A percentile compares a stretch with the other conserved stretches of the same genome.
phyloP scores from a whole-genome alignment of 2,329 filamentous ascomycete species.

The Colletotrichum camelliae region DNA sequence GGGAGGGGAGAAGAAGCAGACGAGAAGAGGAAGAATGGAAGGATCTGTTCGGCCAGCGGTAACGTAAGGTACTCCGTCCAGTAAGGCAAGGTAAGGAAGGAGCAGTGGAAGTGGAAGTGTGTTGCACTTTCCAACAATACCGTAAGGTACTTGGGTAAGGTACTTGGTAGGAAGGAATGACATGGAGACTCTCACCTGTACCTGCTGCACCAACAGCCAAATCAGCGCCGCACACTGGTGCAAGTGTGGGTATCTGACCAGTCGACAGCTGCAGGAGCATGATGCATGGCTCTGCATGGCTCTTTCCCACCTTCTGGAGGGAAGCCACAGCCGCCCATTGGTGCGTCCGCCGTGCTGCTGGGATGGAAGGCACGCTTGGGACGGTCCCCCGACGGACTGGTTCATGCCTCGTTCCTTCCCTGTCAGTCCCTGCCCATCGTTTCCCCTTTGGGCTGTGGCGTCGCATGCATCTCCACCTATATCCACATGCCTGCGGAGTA shows the following conservation, averaged over 20 bases:
- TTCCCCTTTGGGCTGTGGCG: background rate
- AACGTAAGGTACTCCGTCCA: background rate
- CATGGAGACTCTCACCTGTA: background rate
- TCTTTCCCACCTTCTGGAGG: background rate
- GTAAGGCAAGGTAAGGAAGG: background rate
- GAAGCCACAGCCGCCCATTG: background rate
- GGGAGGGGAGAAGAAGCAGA: background rate
- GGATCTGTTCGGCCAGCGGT: background rate
- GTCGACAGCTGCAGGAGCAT: background rate
- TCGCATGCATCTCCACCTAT: background rate
- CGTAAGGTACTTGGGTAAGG: background rate
- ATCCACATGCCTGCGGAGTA: background rate
- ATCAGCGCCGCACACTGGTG: background rate
- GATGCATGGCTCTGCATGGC: background rate
- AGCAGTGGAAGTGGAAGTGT: background rate
- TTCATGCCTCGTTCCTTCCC: constrained; percentile 2
- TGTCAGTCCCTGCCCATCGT: constrained; percentile 8
- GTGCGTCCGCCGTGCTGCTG: background rate
- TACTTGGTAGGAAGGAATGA: background rate
- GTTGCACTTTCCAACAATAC: background rate
- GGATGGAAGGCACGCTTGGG: background rate
- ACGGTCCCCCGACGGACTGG: constrained; percentile 12
- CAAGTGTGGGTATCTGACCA: background rate
- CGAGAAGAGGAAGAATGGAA: background rate
- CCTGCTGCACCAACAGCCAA: background rate